These are phyloP conservation scores for Tylopilus cervinicoccineus DNA, from an alignment of 768 basidiomycete genomes.

Conservation along the genomic window DNA sequence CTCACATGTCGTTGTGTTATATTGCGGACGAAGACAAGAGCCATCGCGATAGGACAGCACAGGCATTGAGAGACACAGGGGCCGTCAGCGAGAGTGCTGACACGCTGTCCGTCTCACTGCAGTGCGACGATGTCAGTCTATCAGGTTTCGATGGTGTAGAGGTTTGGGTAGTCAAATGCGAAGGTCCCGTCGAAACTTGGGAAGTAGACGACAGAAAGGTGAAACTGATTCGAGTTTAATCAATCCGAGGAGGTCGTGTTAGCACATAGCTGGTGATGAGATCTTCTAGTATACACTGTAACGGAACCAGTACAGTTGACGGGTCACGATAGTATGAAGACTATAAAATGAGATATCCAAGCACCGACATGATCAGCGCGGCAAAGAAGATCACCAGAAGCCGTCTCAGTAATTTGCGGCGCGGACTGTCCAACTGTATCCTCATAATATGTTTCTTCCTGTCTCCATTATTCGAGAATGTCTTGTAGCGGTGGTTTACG, in stretches of 20 bases:
- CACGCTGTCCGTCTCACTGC: constrained; percentile 21
- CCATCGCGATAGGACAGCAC: constrained; percentile 48
- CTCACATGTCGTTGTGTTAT: constrained; percentile 75
- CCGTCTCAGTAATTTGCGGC: constrained; percentile 1
- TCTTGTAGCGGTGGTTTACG: constrained; percentile 25
- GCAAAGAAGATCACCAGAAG: constrained; percentile 6
- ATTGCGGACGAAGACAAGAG: constrained; percentile 59
- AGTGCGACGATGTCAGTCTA: constrained; percentile 32
- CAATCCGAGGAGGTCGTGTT: no score
- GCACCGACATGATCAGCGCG: constrained; percentile 3
- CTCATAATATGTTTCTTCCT: constrained; percentile 21
- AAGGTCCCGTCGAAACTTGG: constrained; percentile 61
- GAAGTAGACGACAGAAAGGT: constrained; percentile 40
- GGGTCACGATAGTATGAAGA: neutral
- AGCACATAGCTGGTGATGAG: no score
- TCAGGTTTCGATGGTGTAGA: constrained; percentile 43
- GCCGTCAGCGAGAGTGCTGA: constrained; percentile 31
- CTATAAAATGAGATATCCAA: constrained; percentile 2
- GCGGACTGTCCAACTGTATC: constrained; percentile 7
- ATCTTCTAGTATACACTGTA: no score
- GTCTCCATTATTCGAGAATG: constrained; percentile 19
- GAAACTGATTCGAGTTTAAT: neutral
- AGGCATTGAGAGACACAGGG: constrained; percentile 37
- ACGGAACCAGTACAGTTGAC: no score
- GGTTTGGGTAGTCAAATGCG: constrained; percentile 58